phyloP scores from a whole-genome alignment of 306 rosid genomes.

The Crotalaria pallida region DNA sequence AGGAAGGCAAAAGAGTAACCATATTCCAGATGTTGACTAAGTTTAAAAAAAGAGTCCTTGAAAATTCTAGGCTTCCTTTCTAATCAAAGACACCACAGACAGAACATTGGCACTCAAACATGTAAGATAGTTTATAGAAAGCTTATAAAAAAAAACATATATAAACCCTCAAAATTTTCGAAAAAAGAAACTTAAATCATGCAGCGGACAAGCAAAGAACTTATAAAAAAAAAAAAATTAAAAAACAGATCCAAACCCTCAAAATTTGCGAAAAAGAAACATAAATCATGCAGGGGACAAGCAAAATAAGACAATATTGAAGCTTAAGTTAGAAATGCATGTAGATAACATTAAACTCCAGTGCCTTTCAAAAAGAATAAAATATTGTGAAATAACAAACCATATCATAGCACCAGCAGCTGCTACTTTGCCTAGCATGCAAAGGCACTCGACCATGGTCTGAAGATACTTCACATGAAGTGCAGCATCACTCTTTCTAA shows the following conservation, averaged over 20 bases:
- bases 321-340: not conserved
- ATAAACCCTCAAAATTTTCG: not conserved
- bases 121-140: not conserved
- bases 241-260: not conserved
- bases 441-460: conserved; percentile 97
- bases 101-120: not conserved
- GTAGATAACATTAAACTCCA: not conserved
- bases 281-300: not conserved
- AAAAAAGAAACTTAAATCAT: not conserved
- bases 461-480: conserved; percentile 90
- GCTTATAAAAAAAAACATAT: not conserved
- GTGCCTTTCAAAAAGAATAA: conserved; percentile 12
- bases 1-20: not conserved
- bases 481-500: conserved; percentile 85
- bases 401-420: conserved; percentile 99
- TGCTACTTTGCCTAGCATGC: conserved; percentile 95
- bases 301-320: not conserved
- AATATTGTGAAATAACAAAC: conserved; percentile 41
- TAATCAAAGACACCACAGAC: not conserved
- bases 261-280: not conserved
- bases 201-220: not conserved
- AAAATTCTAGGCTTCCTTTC: not conserved
- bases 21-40: not conserved
- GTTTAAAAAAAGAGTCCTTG: not conserved
- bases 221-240: too few species aligned